These are phyloP conservation scores for Musa acuminata DNA, from an alignment of 176 grass and related monocot species.

Conservation along the genomic window DNA sequence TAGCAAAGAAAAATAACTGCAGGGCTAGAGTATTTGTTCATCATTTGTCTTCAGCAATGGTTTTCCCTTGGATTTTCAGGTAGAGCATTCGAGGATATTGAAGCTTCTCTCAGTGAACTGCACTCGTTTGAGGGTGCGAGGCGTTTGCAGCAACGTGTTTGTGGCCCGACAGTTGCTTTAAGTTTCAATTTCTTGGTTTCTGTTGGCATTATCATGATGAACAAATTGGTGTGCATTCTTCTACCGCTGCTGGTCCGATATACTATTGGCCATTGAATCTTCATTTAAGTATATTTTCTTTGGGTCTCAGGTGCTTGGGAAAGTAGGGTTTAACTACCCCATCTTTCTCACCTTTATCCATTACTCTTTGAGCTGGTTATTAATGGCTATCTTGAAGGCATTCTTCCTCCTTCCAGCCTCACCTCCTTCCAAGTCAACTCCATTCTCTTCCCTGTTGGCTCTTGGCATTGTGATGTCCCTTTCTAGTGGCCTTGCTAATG, in stretches of 20 bases:
- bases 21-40: not conserved
- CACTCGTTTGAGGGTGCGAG: slow-evolving; percentile 1
- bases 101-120: slow-evolving; percentile 1
- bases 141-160: slow-evolving; percentile 6
- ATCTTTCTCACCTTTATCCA: slow-evolving; percentile 15
- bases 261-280: not conserved
- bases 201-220: slow-evolving; percentile 15
- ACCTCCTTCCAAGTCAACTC: slow-evolving; percentile 14
- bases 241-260: not conserved
- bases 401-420: slow-evolving; percentile 5
- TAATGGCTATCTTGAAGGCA: slow-evolving; percentile 12
- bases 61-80: not conserved
- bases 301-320: slow-evolving; percentile 1
- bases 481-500: slow-evolving; percentile 11
- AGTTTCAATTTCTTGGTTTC: slow-evolving; percentile 14
- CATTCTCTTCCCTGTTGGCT: slow-evolving; percentile 5
- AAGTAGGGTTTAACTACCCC: slow-evolving; percentile 12
- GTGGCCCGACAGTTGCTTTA: not conserved
- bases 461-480: slow-evolving; percentile 17
- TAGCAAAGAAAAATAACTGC: not conserved
- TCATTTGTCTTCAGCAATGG: not conserved
- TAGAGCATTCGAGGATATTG: slow-evolving; percentile 1
- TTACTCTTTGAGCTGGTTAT: slow-evolving; percentile 4
- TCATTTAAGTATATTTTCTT: not conserved
- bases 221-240: slow-evolving; percentile 6